phyloP scores from a whole-genome alignment of 2,329 filamentous ascomycete genomes.

The Rutstroemia sp. region DNA sequence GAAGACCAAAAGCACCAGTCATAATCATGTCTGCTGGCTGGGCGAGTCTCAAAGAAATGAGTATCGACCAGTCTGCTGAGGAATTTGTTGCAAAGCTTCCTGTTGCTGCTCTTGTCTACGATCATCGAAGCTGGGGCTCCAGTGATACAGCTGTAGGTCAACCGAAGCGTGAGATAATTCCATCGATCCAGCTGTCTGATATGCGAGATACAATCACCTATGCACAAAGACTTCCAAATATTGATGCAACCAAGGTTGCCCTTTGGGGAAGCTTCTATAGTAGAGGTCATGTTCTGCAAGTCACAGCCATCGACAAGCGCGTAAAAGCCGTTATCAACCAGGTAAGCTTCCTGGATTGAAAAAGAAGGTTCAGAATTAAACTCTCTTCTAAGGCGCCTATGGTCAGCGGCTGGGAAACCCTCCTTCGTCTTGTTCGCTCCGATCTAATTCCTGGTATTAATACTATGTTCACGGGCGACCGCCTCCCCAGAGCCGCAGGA shows the following conservation, averaged over 20 bases:
- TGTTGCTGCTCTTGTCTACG: constrained; percentile 30
- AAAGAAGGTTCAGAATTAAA: background rate
- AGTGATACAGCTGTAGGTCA: constrained; percentile 26
- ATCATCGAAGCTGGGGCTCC: constrained; percentile 30
- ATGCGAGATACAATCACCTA: constrained; percentile 34
- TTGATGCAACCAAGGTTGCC: constrained; percentile 29
- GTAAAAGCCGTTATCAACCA: constrained; percentile 35
- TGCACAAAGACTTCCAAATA: constrained; percentile 26
- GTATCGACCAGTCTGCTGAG: constrained; percentile 22
- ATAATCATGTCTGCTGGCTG: constrained; percentile 22
- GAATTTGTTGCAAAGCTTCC: constrained; percentile 17
- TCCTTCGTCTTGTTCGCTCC: constrained; percentile 28
- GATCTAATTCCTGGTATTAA: constrained; percentile 21
- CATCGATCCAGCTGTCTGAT: constrained; percentile 29
- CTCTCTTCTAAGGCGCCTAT: constrained; percentile 15
- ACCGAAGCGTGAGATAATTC: constrained; percentile 30
- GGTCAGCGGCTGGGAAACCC: constrained; percentile 33
- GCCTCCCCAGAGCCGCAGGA: constrained; percentile 28
- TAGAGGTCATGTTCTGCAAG: constrained; percentile 34
- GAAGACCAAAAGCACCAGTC: constrained; percentile 12
- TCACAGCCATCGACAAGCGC: constrained; percentile 33
- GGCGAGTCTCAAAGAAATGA: constrained; percentile 20
- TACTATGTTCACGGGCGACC: constrained; percentile 23
- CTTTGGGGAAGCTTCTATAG: constrained; percentile 33
- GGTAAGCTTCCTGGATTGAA: constrained; percentile 9